Base-by-base conservation (phyloP, 176 grass and related monocot genomes). In the Areca catechu region DNA sequence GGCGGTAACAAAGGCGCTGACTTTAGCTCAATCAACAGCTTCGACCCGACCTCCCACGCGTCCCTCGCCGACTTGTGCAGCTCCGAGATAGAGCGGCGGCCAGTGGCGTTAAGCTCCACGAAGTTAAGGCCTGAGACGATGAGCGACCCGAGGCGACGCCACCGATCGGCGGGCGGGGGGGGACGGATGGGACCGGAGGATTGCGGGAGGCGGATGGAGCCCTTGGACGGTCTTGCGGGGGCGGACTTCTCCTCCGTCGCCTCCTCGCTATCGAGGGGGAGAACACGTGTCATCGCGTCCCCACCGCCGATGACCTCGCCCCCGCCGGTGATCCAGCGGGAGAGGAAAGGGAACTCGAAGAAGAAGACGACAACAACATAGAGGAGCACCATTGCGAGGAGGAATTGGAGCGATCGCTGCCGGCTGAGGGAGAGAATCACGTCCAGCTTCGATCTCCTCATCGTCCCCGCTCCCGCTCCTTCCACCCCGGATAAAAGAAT, bases 91-190 rank as follows among this genome's bases (percentile, higher is more conserved):
- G 74, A 63, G 22, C 72, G 71, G 12, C 80, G 58, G 28, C 77
- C 71, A 51, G 77, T 69, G 51, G 74, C 63, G 62, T 88, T 95
- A 20, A 88, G 63, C 50, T 69, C 71, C 19, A 19, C 60, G 48
- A 95, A 85, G 54, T 88, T 71, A 57, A 95, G 80, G 7, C 77
- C 56, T 19, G 89, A 95, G 17, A 94, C 74, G 54, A 78, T 62
- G 74, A 65, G 63, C 16, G 77, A 18, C 20, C 67, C 21, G 17
- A 51, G 50, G 43, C 57, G 65, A 20, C 22, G 21, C 51, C 56
- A 16, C 3, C 17, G 19, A 50, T 17, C n/a, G 49, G 17, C 3
- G n/a, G 47, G 5, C 17, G 51, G 34, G 56, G 7, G 63, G 56
- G 65, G 83, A 48, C 56, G 71, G 64, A 43, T 12, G 34, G 34